Base-by-base conservation (phyloP, 2,329 filamentous ascomycete species). In the Fusarium equiseti region DNA sequence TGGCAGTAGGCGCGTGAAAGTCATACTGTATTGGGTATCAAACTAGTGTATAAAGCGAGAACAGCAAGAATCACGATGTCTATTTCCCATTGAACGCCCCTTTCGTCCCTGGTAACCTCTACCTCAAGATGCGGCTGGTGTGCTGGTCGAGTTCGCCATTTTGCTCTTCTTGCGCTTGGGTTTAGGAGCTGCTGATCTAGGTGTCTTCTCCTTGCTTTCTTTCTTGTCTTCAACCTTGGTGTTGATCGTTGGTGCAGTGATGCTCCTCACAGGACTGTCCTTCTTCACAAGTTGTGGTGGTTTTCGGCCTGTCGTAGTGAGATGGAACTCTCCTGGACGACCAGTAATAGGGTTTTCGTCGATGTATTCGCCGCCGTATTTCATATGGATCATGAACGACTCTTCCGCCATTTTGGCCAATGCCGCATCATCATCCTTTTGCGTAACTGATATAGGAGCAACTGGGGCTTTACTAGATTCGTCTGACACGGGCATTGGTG, bases 281-380 rank as follows among this genome's bases (percentile, higher is more conserved):
- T 77, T 72, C 48, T 77, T 71, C 7, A 71, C 72, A 45, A 76
- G 71, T 46, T 78, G 78, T 4, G 78, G 79, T 24, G 79, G 77
- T 74, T 87, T 87, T 57, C 88, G 84, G 2, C 89, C 89, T 0
- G 88, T 90, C 10, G 87, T 89, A 11, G 86, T 86, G 13, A 91
- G 83, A 71, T 90, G 88, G 77, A 91, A 91, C 57, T 89, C 88
- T 52, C 89, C 89, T 1, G 89, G 89, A 31, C 86, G 84, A 51
- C 90, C 89, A 1, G 88, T 90, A 72, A 91, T 91, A 44, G 89
- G 88, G 70, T 90, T 91, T 77, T 91, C 88, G 78, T 91, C 88
- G 79, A 91, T 87, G 75, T 89, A 91, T 69, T 91, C 89, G 51
- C 88, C 86, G 40, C 88, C 89, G 71, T 87, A 88, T 67, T 83